Conservation (phyloP, 2,329 filamentous ascomycete genomes). For the Cladorrhinum sp. region DNA sequence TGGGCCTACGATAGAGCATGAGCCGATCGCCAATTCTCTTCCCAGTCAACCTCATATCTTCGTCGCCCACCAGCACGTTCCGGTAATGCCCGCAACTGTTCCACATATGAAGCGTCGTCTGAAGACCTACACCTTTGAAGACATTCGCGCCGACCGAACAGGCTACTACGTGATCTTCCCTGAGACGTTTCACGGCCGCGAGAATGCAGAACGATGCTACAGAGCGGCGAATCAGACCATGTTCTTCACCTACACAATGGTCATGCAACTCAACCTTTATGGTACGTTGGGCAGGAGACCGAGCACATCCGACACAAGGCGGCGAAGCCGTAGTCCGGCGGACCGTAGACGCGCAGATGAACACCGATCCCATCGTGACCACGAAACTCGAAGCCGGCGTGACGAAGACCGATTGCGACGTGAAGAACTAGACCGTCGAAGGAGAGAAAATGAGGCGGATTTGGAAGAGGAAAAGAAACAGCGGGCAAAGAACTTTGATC, state of each 20-base stretch:
- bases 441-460: constrained; percentile 75
- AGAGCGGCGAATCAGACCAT: constrained; percentile 73
- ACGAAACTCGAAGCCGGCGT: constrained; percentile 12
- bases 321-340: constrained; percentile 36
- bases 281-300: constrained; percentile 33
- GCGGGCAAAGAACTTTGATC: constrained; percentile 83
- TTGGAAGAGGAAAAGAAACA: constrained; percentile 87
- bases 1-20: constrained; percentile 59
- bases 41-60: constrained; percentile 85
- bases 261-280: constrained; percentile 71
- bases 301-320: constrained; percentile 25
- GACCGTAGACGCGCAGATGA: constrained; percentile 39
- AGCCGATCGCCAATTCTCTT: constrained; percentile 65
- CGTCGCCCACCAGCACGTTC: constrained; percentile 81
- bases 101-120: constrained; percentile 87
- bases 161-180: constrained; percentile 94
- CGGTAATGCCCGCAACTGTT: constrained; percentile 79
- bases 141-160: constrained; percentile 76
- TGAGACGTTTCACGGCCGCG: constrained; percentile 70
- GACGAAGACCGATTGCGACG: constrained; percentile 42
- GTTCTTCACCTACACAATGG: constrained; percentile 89
- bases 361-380: constrained; percentile 35
- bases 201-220: constrained; percentile 79
- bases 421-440: constrained; percentile 63
- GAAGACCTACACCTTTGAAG: constrained; percentile 76